These are phyloP conservation scores for Fusarium continuum DNA, from an alignment of 2,329 filamentous ascomycete species.

Conservation along the genomic window DNA sequence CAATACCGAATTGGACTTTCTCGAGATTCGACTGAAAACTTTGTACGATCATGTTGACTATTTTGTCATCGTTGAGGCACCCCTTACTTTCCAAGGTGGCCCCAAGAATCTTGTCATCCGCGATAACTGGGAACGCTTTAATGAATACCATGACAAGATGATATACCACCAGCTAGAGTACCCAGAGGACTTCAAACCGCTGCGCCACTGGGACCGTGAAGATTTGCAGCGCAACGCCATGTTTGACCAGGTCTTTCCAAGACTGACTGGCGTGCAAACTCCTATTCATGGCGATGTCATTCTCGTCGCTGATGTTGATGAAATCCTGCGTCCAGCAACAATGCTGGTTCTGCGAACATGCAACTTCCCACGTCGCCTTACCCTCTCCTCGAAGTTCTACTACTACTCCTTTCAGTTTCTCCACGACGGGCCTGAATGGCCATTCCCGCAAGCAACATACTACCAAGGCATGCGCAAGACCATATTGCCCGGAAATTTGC, in stretches of 20 bases:
- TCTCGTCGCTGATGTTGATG: slow-evolving; percentile 68
- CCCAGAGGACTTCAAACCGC: slow-evolving; percentile 52
- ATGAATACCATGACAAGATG: slow-evolving; percentile 66
- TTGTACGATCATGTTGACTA: slow-evolving; percentile 69
- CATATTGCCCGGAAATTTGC: slow-evolving; percentile 62
- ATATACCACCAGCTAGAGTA: slow-evolving; percentile 65
- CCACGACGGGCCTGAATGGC: slow-evolving; percentile 55
- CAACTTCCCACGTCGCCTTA: slow-evolving; percentile 61
- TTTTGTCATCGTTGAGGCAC: slow-evolving; percentile 70
- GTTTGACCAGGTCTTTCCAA: slow-evolving; percentile 64
- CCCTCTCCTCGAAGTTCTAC: slow-evolving; percentile 62
- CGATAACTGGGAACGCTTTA: slow-evolving; percentile 62
- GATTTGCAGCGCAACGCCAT: slow-evolving; percentile 65
- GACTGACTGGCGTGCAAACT: slow-evolving; percentile 52
- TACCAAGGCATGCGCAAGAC: slow-evolving; percentile 56
- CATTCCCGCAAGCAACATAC: slow-evolving; percentile 68
- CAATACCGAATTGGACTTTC: slow-evolving; percentile 71
- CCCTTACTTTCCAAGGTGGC: slow-evolving; percentile 65
- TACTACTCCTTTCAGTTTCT: slow-evolving; percentile 68
- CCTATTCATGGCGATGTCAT: slow-evolving; percentile 63
- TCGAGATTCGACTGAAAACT: slow-evolving; percentile 70
- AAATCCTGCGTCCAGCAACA: slow-evolving; percentile 64
- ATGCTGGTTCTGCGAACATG: slow-evolving; percentile 60
- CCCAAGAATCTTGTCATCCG: slow-evolving; percentile 64
- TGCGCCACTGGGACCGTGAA: slow-evolving; percentile 60